phyloP scores from a whole-genome alignment of 345 rosid species.

The Aurinia saxatilis region DNA sequence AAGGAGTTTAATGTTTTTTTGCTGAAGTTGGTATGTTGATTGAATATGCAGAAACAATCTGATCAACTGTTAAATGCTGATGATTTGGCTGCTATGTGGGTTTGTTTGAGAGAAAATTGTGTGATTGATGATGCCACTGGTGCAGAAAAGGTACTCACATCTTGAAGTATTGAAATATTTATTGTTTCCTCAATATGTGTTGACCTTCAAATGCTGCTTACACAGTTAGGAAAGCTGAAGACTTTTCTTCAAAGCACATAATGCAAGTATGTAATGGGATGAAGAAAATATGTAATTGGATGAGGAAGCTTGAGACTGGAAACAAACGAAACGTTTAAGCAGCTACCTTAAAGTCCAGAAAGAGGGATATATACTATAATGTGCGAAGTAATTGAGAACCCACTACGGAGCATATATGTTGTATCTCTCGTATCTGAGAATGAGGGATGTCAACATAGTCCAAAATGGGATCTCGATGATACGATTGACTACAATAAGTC shows the following conservation, averaged over 20 bases:
- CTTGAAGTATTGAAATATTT: too few relatives aligned
- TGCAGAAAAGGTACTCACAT: constrained; percentile 76
- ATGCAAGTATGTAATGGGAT: too few relatives aligned
- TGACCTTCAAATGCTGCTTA: too few relatives aligned
- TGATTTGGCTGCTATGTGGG: constrained; percentile 99
- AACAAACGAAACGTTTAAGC: too few relatives aligned
- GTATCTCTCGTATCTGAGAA: constrained; percentile 91
- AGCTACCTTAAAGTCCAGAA: background rate
- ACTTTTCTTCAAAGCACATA: too few relatives aligned
- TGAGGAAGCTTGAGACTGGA: too few relatives aligned
- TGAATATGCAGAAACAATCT: constrained; percentile 80
- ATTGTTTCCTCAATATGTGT: too few relatives aligned
- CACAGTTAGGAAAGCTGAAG: too few relatives aligned
- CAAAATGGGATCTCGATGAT: too few relatives aligned
- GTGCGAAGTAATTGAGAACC: background rate
- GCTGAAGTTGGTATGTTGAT: background rate
- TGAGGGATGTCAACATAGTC: constrained; percentile 90
- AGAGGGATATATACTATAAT: background rate
- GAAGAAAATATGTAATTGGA: too few relatives aligned
- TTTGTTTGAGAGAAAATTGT: constrained; percentile 96
- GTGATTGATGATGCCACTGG: constrained; percentile 97
- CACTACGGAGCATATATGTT: background rate
- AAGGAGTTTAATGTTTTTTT: background rate
- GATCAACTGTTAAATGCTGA: constrained; percentile 92
- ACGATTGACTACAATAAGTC: background rate